Evolutionary conservation across 805 yeast genomes (phyloP).

Genomic region (Metschnikowia reukaufii): DNA sequence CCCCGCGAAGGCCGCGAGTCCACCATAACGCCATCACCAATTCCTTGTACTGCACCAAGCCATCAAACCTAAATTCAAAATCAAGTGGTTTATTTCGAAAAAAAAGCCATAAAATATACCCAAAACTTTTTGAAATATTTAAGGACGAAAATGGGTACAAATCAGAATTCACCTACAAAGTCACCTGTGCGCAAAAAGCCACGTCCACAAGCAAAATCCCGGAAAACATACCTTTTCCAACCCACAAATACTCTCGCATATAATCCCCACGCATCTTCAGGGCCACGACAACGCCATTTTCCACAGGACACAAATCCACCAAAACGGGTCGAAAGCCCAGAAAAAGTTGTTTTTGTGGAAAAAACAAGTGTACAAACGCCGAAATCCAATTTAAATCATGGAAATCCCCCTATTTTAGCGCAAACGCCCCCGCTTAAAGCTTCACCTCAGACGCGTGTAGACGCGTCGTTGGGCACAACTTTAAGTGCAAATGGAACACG

Average conservation of each 20-base stretch:
- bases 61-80: no score
- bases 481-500: background rate
- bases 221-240: conserved; percentile 35
- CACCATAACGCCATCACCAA: no score
- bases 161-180: background rate
- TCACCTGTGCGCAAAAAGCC: conserved; percentile 18
- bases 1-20: no score
- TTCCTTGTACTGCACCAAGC: no score
- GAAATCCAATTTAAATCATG: no score
- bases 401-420: background rate
- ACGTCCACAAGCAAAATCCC: conserved; percentile 17
- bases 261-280: conserved; percentile 10
- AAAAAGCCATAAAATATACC: no score
- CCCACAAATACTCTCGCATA: conserved; percentile 33
- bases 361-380: background rate
- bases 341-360: background rate
- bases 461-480: conserved; percentile 3
- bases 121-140: no score
- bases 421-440: background rate
- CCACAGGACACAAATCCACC: background rate
- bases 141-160: conserved; percentile 5
- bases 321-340: background rate
- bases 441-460: conserved; percentile 9
- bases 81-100: no score
- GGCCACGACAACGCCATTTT: background rate